These are phyloP conservation scores for Salix arbutifolia DNA, from an alignment of 345 rosid species.

Conservation along the genomic window DNA sequence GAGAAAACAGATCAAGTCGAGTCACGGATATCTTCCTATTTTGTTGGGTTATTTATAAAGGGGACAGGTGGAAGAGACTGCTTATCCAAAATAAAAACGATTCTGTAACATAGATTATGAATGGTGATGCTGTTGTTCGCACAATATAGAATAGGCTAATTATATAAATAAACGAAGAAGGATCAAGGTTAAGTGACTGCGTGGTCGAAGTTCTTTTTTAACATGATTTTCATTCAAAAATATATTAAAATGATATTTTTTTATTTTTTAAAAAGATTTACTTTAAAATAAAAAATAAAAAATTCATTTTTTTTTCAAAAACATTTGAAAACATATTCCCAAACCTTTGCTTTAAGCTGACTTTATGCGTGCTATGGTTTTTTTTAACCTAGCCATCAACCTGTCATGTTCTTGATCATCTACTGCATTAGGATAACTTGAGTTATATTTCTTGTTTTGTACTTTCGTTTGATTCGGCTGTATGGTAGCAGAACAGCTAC, in stretches of 20 bases:
- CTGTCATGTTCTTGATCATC: background rate
- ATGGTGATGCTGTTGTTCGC: background rate
- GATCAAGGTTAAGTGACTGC: background rate
- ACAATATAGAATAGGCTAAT: background rate
- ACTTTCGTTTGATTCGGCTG: background rate
- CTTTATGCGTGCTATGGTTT: too few relatives aligned
- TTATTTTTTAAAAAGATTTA: too few relatives aligned
- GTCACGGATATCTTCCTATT: background rate
- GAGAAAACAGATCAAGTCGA: background rate
- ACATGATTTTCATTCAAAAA: too few relatives aligned
- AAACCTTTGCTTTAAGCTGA: too few relatives aligned
- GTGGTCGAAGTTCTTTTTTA: too few relatives aligned
- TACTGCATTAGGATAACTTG: background rate
- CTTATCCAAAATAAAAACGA: background rate
- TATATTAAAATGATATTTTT: too few relatives aligned
- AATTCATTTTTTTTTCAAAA: too few relatives aligned
- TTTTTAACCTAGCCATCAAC: background rate
- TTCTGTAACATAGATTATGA: background rate
- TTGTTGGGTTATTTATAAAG: background rate
- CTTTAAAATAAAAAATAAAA: too few relatives aligned
- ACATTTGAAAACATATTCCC: too few relatives aligned
- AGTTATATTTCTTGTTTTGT: background rate
- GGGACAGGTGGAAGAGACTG: too few relatives aligned
- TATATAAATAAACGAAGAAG: background rate
- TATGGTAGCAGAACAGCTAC: slow-evolving; percentile 60